Percentiles rank a stretch among this genome's conserved stretches.
Evolutionary conservation across 352 stramenopile genomes (phyloP).

Genomic region (Phytopythium litorale): DNA sequence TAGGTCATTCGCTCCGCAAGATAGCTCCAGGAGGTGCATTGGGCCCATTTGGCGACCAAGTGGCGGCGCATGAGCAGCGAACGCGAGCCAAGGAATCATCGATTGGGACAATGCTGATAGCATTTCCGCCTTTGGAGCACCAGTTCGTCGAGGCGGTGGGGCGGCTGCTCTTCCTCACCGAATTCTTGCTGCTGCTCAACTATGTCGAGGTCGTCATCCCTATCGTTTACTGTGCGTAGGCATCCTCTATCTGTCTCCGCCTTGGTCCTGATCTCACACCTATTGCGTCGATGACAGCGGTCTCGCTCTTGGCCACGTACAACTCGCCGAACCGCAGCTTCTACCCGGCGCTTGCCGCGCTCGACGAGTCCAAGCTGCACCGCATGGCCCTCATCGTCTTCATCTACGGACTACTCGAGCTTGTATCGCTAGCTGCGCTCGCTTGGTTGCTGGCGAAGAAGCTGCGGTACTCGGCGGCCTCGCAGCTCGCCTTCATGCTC

Average conservation of each 20-base stretch:
- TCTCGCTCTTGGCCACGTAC: constrained; percentile 3
- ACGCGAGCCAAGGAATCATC: background rate
- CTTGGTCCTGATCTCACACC: background rate
- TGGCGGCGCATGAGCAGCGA: too few relatives aligned
- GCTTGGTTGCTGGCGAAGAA: constrained; percentile 15
- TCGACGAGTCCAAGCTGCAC: constrained; percentile 3
- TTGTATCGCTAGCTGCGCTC: constrained; percentile 12
- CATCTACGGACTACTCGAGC: constrained; percentile 17
- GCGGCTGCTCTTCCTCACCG: constrained; percentile 33
- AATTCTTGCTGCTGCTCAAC: constrained; percentile 42
- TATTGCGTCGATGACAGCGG: background rate
- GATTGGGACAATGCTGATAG: background rate
- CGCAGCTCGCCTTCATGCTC: constrained; percentile 38
- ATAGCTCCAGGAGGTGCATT: background rate
- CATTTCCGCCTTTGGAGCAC: constrained; percentile 7
- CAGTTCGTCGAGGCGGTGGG: constrained; percentile 13
- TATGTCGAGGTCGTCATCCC: constrained; percentile 39
- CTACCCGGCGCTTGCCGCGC: background rate
- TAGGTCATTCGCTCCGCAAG: background rate
- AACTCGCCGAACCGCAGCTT: background rate
- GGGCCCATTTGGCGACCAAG: background rate
- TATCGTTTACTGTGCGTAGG: constrained; percentile 29
- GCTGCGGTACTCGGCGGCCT: constrained; percentile 18
- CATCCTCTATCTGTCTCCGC: too few relatives aligned
- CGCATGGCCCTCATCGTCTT: constrained; percentile 12